Evolutionary conservation across 129 eudicot genomes (phyloP).

Genomic region (Helianthus tuberosus): DNA sequence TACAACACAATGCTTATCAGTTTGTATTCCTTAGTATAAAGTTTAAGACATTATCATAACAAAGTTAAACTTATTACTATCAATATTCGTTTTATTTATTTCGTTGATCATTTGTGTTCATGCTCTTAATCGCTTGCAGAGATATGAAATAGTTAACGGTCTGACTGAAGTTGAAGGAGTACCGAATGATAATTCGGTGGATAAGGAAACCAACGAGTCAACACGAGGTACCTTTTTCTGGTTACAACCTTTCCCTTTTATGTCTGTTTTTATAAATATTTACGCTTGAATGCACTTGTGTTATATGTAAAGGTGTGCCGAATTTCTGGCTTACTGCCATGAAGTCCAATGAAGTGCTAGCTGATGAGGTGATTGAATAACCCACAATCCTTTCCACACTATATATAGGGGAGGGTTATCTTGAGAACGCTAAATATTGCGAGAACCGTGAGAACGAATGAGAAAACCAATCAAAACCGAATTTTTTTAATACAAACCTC

Average conservation of each 20-base stretch:
- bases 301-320: slow-evolving; percentile 85
- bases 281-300: slow-evolving; percentile 13
- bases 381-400: not conserved
- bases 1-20: not conserved
- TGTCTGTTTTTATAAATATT: slow-evolving; percentile 3
- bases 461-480: no score
- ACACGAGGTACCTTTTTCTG: slow-evolving; percentile 39
- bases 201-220: slow-evolving; percentile 44
- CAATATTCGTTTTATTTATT: not conserved
- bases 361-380: slow-evolving; percentile 63
- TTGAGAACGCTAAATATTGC: no score
- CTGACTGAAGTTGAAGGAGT: slow-evolving; percentile 72
- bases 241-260: not conserved
- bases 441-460: no score
- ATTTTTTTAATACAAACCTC: no score
- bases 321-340: slow-evolving; percentile 91
- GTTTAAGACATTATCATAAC: not conserved
- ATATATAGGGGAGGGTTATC: no score
- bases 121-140: slow-evolving; percentile 43
- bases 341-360: slow-evolving; percentile 83
- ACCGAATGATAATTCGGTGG: slow-evolving; percentile 27
- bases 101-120: slow-evolving; percentile 4
- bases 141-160: slow-evolving; percentile 88
- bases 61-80: not conserved
- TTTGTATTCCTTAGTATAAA: not conserved